Percentiles rank a stretch among this genome's conserved stretches.
Evolutionary conservation across 768 basidiomycete genomes (phyloP).

Genomic region (Russula earlei): DNA sequence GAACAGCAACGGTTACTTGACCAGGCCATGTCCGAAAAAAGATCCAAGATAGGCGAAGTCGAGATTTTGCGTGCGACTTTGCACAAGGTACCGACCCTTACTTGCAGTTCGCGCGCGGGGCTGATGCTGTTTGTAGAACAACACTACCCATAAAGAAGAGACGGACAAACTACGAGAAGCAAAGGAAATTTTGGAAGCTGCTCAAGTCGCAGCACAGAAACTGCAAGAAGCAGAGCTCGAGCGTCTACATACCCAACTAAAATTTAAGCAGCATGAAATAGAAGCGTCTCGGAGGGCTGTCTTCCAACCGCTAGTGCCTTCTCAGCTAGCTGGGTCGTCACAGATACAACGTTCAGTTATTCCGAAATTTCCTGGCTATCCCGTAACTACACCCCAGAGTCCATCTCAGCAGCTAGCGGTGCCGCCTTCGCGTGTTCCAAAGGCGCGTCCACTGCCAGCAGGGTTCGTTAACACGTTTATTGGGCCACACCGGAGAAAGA

Average conservation of each 20-base stretch:
- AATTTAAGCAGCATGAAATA: conserved; percentile 18
- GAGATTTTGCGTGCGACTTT: conserved; percentile 16
- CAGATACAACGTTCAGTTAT: conserved; percentile 4
- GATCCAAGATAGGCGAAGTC: conserved; percentile 18
- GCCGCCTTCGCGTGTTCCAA: neutral
- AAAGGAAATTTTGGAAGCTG: conserved; percentile 14
- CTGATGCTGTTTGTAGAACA: neutral
- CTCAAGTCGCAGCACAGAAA: conserved; percentile 4
- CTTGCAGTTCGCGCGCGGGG: neutral
- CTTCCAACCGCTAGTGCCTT: neutral
- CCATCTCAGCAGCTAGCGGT: neutral
- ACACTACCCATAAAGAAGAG: conserved; percentile 10
- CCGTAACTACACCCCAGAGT: neutral
- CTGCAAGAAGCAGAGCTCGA: conserved; percentile 16
- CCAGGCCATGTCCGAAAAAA: conserved; percentile 18
- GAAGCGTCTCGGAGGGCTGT: conserved; percentile 6
- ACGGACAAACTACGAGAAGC: conserved; percentile 11
- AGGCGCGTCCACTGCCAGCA: neutral
- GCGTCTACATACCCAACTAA: conserved; percentile 17
- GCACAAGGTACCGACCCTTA: conserved; percentile 8
- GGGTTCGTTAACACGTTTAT: conserved; percentile 19
- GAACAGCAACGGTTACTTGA: conserved; percentile 12
- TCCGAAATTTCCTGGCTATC: neutral
- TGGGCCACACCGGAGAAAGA: neutral
- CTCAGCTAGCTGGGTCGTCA: neutral